A percentile compares a stretch with the other conserved stretches of the same genome.
Conservation (phyloP, 352 stramenopile species). For the Phytophthora citricola region DNA sequence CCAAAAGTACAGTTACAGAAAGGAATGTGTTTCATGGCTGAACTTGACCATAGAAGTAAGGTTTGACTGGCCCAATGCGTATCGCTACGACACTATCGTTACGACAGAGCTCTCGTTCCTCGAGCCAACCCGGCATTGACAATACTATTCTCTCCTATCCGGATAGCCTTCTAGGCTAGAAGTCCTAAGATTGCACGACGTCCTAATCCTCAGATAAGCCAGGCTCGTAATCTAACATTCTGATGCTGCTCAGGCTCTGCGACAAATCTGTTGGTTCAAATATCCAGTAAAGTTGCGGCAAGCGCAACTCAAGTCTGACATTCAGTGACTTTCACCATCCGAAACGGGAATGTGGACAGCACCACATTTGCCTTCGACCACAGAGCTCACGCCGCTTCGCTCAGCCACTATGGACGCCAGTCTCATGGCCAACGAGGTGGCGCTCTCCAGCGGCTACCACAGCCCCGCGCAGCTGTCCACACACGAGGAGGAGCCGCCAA, state of each 20-base stretch:
- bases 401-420: constrained; percentile 33
- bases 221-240: too few species aligned
- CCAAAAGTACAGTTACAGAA: too few species aligned
- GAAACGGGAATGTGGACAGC: constrained; percentile 13
- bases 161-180: too few species aligned
- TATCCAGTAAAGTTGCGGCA: constrained; percentile 4
- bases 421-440: constrained; percentile 43
- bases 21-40: too few species aligned
- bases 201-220: too few species aligned
- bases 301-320: constrained; percentile 11
- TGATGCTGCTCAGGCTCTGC: neutral
- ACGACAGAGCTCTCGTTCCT: too few species aligned
- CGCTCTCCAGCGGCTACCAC: constrained; percentile 13
- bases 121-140: too few species aligned
- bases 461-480: constrained; percentile 14
- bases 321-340: neutral
- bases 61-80: too few species aligned
- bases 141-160: too few species aligned
- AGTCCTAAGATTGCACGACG: too few species aligned
- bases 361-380: constrained; percentile 14
- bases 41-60: too few species aligned
- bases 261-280: neutral
- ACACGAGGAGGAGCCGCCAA: constrained; percentile 24
- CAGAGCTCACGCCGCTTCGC: constrained; percentile 32
- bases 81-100: too few species aligned